Evolutionary conservation across 2,329 filamentous ascomycete species (phyloP), one percentile per base, ranked within the genome.

Genomic region (Claviceps quebecensis): DNA sequence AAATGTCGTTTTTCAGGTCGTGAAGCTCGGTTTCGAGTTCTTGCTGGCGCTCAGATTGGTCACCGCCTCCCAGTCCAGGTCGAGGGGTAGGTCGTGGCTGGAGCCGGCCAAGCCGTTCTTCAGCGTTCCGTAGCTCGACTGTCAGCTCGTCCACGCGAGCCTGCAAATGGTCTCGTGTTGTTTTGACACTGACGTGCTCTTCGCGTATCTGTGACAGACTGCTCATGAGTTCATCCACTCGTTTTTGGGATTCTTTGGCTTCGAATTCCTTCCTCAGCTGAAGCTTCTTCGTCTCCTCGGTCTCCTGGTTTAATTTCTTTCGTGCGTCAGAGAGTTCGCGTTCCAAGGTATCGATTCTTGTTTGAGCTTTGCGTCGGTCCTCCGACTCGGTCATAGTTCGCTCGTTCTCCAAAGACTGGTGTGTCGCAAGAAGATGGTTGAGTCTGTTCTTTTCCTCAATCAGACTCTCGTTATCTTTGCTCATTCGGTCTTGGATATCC

Each of bases 351-450:
- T 97, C 90, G 23, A 89, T 79, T 57, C 83, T 87, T 14, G 75
- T 70, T 61, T 95, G 87, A 1, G 95, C 72, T 56, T 90, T 82
- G 51, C 91, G 84, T 57, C 87, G 82, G 22, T 77, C 81, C 65
- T 98, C 93, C 0, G 85, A 80, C 53, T 96, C 90, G 2, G 82
- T 74, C 47, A 93, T 77, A 60, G 95, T 90, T 40, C 89, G 87
- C 68, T 98, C 91, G 59, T 96, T 97, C 57, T 94, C 83, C 37
- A 97, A 75, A 16, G 82, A 90, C 61, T 97, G 91, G 48, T 96
- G 80, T 50, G 87, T 89, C 4, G 84, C 79, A 45, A 96, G 80
- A 36, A 95, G 75, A 52, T 81, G 83, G 67, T 91, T 95, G 4
- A 97, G 77, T 34, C 90, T 80, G 45, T 83, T 80, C 57, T 89